These are phyloP conservation scores for Rhizoctonia solani DNA, from an alignment of 1,284 basidiomycete species.

Conservation along the genomic window DNA sequence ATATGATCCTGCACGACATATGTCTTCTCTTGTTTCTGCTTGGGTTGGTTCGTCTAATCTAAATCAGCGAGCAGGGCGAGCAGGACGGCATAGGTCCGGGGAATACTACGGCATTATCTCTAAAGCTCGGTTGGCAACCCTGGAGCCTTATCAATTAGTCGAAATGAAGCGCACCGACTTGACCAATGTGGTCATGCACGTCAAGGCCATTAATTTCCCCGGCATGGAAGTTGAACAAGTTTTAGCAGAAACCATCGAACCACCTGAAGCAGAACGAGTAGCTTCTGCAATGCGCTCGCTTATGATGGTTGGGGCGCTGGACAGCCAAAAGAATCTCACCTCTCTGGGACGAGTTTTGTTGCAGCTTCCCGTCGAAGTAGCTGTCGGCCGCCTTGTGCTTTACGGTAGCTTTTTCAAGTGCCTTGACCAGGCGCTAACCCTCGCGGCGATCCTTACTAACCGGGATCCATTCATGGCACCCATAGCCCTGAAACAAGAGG, in stretches of 20 bases:
- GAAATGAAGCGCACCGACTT: constrained; percentile 96
- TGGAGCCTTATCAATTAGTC: constrained; percentile 86
- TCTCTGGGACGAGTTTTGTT: constrained; percentile 87
- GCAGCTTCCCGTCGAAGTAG: constrained; percentile 87
- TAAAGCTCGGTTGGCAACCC: constrained; percentile 60
- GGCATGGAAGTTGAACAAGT: constrained; percentile 88
- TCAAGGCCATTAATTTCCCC: constrained; percentile 95
- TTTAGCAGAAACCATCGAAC: constrained; percentile 83
- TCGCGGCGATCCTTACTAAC: constrained; percentile 88
- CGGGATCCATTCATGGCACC: constrained; percentile 91
- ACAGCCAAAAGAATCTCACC: constrained; percentile 77
- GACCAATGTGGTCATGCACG: constrained; percentile 93
- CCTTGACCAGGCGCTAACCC: constrained; percentile 84
- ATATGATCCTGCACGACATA: constrained; percentile 89
- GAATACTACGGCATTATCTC: constrained; percentile 90
- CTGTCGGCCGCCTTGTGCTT: constrained; percentile 87
- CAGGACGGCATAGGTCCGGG: constrained; percentile 88
- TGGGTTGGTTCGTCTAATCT: constrained; percentile 95
- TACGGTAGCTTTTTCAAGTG: constrained; percentile 95
- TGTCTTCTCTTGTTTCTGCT: constrained; percentile 84
- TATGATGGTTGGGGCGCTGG: constrained; percentile 87
- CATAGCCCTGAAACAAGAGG: constrained; percentile 65
- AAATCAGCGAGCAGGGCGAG: constrained; percentile 91
- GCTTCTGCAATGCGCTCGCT: constrained; percentile 80
- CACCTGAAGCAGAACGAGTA: constrained; percentile 81